These are phyloP conservation scores for Phytophthora pseudosyringae DNA, from an alignment of 352 stramenopile genomes.

Conservation along the genomic window DNA sequence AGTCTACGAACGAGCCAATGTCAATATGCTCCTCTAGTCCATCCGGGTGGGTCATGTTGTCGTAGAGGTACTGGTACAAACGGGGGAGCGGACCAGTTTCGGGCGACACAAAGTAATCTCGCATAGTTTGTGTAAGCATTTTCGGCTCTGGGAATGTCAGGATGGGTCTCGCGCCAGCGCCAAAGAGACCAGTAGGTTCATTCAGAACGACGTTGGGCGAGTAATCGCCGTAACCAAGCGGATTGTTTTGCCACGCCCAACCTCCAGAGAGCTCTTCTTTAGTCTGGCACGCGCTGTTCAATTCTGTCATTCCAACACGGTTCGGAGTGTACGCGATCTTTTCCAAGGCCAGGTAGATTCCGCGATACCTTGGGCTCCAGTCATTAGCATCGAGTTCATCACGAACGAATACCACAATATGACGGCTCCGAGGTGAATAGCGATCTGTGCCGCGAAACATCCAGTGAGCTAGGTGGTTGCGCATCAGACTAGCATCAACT, in stretches of 20 bases:
- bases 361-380: constrained; percentile 51
- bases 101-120: constrained; percentile 62
- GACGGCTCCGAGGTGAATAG: constrained; percentile 62
- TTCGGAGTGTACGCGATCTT: constrained; percentile 68
- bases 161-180: constrained; percentile 53
- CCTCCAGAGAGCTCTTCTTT: constrained; percentile 56
- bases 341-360: constrained; percentile 69
- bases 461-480: constrained; percentile 77
- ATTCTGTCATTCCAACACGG: constrained; percentile 47
- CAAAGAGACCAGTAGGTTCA: constrained; percentile 66
- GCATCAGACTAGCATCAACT: constrained; percentile 65
- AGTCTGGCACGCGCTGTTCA: constrained; percentile 40
- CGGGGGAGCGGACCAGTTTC: constrained; percentile 56
- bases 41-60: constrained; percentile 67
- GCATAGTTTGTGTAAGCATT: constrained; percentile 63
- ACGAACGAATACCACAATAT: constrained; percentile 63
- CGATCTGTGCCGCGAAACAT: constrained; percentile 66
- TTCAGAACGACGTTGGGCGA: constrained; percentile 68
- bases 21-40: constrained; percentile 60
- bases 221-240: constrained; percentile 54
- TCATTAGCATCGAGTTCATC: constrained; percentile 36
- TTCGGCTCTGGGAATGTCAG: constrained; percentile 50
- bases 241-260: constrained; percentile 75
- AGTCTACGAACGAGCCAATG: constrained; percentile 75
- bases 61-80: constrained; percentile 67